Base-by-base conservation (phyloP, 352 stramenopile species). In the Phytophthora crassamura region DNA sequence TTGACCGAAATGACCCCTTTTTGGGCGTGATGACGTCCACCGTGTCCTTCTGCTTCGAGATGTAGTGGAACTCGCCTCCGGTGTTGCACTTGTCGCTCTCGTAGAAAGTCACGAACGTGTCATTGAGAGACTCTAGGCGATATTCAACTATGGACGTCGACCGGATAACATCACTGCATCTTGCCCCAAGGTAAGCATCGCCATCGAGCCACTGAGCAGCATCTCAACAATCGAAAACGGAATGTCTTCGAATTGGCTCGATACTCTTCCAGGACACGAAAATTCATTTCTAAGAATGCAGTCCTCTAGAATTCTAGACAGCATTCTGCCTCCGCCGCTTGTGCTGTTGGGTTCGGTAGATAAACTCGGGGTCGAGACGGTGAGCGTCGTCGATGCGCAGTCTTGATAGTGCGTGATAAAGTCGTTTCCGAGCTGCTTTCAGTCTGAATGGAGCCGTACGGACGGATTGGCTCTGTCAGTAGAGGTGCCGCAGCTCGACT, bases 221-320 rank as follows among this genome's bases (percentile, higher is more conserved):
- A 25, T 25, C 22, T 25, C 22, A 25, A 25, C 22, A 25, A 3
- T 25, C 22, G 22, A 25, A 25, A 25, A 25, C 22, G 22, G 3
- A 25, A 25, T 25, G 22, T 25, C 22, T 25, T 25, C 22, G 22
- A 25, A 32, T 30, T 22, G 41, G 25, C 3, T 32, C 41, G 18
- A 16, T 42, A 42, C 22, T 25, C 22, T 25, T 25, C 22, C 22
- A n/a, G n/a, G n/a, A n/a, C n/a, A n/a, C 36, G 52, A 42, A 59
- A 38, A 28, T 28, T 60, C 34, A 32, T n/a, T 40, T 40, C 7
- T 45, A 46, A 59, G 18, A 22, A 41, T 40, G 40, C n/a, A 16
- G 15, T 28, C 11, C 15, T 4, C 45, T 74, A 82, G n/a, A 71
- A 77, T 25, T 79, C 74, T 4, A 82, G 32, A 56, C 48, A 82